Conservation (phyloP, 768 basidiomycete species). For the Serendipita indica region DNA sequence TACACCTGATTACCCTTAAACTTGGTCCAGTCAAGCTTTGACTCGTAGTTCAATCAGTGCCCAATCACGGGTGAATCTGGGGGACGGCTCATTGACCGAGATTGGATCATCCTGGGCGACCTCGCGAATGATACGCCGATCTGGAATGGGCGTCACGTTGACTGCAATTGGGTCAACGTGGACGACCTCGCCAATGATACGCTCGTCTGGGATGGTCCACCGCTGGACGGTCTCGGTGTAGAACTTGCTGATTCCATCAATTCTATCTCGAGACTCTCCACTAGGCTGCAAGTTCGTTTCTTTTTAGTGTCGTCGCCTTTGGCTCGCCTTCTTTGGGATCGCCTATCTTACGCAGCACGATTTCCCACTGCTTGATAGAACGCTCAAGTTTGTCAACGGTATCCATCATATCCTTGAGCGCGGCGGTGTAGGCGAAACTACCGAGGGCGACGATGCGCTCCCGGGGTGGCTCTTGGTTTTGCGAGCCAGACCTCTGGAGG, state of each 20-base stretch:
- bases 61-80: slow-evolving; percentile 26
- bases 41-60: slow-evolving; percentile 21
- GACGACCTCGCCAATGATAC: slow-evolving; percentile 25
- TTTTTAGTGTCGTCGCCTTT: slow-evolving; percentile 14
- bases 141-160: slow-evolving; percentile 16
- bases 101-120: slow-evolving; percentile 23
- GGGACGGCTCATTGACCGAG: slow-evolving; percentile 17
- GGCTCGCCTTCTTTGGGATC: slow-evolving; percentile 17
- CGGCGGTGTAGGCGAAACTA: slow-evolving; percentile 17
- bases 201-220: slow-evolving; percentile 17
- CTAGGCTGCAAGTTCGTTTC: slow-evolving; percentile 17
- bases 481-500: slow-evolving; percentile 18
- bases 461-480: slow-evolving; percentile 17
- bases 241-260: slow-evolving; percentile 18
- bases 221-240: slow-evolving; percentile 21
- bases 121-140: slow-evolving; percentile 23
- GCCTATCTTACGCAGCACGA: slow-evolving; percentile 16
- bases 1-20: slow-evolving; percentile 23
- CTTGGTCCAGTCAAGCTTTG: slow-evolving; percentile 23
- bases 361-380: slow-evolving; percentile 19
- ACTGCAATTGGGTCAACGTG: slow-evolving; percentile 21
- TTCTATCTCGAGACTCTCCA: slow-evolving; percentile 16
- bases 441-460: slow-evolving; percentile 26
- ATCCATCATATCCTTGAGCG: slow-evolving; percentile 21
- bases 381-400: slow-evolving; percentile 15